phyloP scores from a whole-genome alignment of 1,139 yeast genomes.

The Scheffersomyces insectosa region DNA sequence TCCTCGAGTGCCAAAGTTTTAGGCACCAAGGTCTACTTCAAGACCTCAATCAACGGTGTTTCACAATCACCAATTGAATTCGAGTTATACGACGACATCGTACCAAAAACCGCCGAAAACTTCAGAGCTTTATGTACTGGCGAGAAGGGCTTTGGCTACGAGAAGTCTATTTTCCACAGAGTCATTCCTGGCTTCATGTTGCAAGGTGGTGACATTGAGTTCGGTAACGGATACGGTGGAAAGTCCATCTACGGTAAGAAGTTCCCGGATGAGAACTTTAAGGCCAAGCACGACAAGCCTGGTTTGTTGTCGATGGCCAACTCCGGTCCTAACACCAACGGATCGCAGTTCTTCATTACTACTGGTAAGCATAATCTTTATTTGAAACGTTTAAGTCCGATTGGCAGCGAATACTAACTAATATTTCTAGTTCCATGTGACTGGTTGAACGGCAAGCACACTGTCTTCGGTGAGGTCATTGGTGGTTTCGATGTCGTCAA shows the following conservation, averaged over 20 bases:
- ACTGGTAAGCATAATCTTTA: constrained; percentile 17
- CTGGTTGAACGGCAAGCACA: constrained; percentile 46
- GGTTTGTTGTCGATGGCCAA: constrained; percentile 46
- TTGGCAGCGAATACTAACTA: too few relatives aligned
- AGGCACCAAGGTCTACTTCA: constrained; percentile 39
- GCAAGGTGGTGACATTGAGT: constrained; percentile 46
- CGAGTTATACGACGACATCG: constrained; percentile 81
- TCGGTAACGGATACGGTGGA: constrained; percentile 44
- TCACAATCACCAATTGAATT: constrained; percentile 33
- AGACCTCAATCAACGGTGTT: constrained; percentile 37
- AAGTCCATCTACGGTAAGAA: constrained; percentile 40
- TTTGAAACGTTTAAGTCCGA: too few relatives aligned
- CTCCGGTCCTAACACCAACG: constrained; percentile 46
- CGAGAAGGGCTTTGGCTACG: constrained; percentile 95
- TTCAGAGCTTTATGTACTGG: constrained; percentile 97
- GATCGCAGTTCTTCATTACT: constrained; percentile 44
- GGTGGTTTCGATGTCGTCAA: constrained; percentile 41
- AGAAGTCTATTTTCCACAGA: constrained; percentile 62
- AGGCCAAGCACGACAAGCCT: constrained; percentile 33
- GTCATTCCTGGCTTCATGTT: constrained; percentile 45
- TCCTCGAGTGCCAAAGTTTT: constrained; percentile 30
- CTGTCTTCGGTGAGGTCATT: constrained; percentile 43
- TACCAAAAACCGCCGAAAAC: constrained; percentile 97
- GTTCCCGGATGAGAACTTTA: constrained; percentile 41
- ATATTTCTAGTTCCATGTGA: constrained; percentile 28